These are phyloP conservation scores for Yarrowia sp. DNA, from an alignment of 805 yeast genomes.

Conservation along the genomic window DNA sequence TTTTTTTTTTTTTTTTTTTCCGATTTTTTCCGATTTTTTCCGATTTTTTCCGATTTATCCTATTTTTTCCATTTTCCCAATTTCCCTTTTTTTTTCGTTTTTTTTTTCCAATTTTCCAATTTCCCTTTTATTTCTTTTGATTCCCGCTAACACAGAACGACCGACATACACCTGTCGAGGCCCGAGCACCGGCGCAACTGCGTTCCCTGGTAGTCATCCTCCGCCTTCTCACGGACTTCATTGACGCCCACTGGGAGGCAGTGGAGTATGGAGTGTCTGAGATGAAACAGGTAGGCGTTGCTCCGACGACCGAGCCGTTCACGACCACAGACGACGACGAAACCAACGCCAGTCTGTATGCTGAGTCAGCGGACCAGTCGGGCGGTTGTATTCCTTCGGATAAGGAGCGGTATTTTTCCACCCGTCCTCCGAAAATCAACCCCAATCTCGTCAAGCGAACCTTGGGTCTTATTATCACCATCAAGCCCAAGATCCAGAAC, in stretches of 20 bases:
- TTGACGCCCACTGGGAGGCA: conserved; percentile 35
- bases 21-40: background rate
- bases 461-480: conserved; percentile 15
- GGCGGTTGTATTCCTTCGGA: background rate
- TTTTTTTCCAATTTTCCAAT: no score
- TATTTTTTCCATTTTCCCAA: no score
- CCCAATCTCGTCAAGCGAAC: conserved; percentile 30
- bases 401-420: conserved; percentile 22
- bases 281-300: background rate
- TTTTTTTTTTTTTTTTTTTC: no score
- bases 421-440: conserved; percentile 31
- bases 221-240: conserved; percentile 24
- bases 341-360: conserved; percentile 14
- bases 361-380: background rate
- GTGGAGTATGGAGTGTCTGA: conserved; percentile 10
- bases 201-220: conserved; percentile 31
- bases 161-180: conserved; percentile 7
- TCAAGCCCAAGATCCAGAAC: conserved; percentile 30
- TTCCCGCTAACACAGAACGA: conserved; percentile 21
- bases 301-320: background rate
- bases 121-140: no score
- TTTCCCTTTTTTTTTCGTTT: no score
- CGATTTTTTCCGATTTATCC: no score
- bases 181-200: conserved; percentile 1
- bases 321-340: conserved; percentile 21